phyloP scores from a whole-genome alignment of 2,329 filamentous ascomycete genomes.

The Ascochyta fabae region DNA sequence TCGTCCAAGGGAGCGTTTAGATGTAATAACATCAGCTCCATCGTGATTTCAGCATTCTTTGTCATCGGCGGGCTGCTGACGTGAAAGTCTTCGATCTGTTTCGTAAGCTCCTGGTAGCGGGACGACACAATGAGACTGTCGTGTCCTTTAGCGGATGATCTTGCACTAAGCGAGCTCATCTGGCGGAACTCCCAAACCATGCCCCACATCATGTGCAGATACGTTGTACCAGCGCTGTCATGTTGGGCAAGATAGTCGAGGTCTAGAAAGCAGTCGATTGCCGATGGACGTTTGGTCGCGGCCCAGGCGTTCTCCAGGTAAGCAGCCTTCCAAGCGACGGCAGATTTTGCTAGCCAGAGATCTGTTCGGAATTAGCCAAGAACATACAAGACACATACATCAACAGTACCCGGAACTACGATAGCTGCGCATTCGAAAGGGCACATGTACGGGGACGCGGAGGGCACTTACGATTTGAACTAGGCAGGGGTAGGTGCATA shows the following conservation, averaged over 20 bases:
- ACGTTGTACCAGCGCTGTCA: slow-evolving; percentile 59
- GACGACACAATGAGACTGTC: slow-evolving; percentile 49
- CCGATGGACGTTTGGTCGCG: slow-evolving; percentile 31
- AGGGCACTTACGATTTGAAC: slow-evolving; percentile 53
- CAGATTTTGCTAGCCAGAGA: slow-evolving; percentile 70
- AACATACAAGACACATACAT: too few species aligned
- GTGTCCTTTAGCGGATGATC: slow-evolving; percentile 42
- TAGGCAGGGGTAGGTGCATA: slow-evolving; percentile 69
- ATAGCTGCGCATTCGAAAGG: background rate
- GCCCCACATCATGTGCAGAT: slow-evolving; percentile 70
- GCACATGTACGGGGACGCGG: background rate
- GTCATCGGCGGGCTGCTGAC: slow-evolving; percentile 52
- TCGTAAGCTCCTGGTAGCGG: slow-evolving; percentile 63
- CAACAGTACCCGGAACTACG: too few species aligned
- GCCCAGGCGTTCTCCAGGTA: slow-evolving; percentile 55
- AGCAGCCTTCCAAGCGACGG: slow-evolving; percentile 68
- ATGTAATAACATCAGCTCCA: slow-evolving; percentile 66
- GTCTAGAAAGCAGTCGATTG: slow-evolving; percentile 39
- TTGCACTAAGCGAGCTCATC: slow-evolving; percentile 60
- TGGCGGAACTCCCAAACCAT: slow-evolving; percentile 71
- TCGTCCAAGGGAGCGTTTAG: slow-evolving; percentile 70
- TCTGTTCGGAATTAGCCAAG: slow-evolving; percentile 3
- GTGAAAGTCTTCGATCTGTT: slow-evolving; percentile 61
- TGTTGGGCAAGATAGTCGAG: slow-evolving; percentile 30
- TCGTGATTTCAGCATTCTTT: slow-evolving; percentile 42